These are phyloP conservation scores for Xylaria sp. DNA, from an alignment of 2,329 filamentous ascomycete species.

Conservation along the genomic window DNA sequence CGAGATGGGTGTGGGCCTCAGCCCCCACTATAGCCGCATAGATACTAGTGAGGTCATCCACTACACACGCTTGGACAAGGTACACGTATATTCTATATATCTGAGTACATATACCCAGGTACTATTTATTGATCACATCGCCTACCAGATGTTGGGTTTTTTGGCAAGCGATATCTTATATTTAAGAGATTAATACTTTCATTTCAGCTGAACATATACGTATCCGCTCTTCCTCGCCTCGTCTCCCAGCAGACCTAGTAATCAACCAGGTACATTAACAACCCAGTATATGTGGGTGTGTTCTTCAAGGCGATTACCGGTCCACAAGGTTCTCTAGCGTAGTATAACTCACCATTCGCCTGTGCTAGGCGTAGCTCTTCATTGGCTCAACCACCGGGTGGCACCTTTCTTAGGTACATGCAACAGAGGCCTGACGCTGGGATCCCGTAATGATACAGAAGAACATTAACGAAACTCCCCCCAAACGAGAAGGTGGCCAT, in stretches of 20 bases:
- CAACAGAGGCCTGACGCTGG: neutral
- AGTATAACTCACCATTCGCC: neutral
- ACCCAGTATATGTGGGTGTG: neutral
- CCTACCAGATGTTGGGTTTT: too few relatives aligned
- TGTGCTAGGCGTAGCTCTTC: neutral
- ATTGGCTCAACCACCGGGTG: neutral
- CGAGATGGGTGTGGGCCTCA: too few relatives aligned
- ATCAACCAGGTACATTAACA: neutral
- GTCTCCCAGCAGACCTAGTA: neutral
- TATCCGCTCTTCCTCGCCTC: neutral
- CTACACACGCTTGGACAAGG: neutral
- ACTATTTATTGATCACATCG: too few relatives aligned
- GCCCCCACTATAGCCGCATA: too few relatives aligned
- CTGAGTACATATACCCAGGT: too few relatives aligned
- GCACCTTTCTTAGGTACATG: neutral
- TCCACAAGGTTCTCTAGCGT: neutral
- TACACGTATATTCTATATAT: neutral
- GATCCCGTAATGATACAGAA: neutral
- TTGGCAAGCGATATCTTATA: too few relatives aligned
- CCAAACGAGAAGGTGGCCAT: neutral
- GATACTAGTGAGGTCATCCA: too few relatives aligned
- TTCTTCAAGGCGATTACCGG: neutral
- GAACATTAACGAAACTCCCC: neutral
- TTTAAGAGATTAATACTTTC: neutral
- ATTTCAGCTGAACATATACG: neutral